Evolutionary conservation across 148 eudicot species (phyloP), one percentile per base, ranked within the genome.

Genomic region (Rhododendron molle): DNA sequence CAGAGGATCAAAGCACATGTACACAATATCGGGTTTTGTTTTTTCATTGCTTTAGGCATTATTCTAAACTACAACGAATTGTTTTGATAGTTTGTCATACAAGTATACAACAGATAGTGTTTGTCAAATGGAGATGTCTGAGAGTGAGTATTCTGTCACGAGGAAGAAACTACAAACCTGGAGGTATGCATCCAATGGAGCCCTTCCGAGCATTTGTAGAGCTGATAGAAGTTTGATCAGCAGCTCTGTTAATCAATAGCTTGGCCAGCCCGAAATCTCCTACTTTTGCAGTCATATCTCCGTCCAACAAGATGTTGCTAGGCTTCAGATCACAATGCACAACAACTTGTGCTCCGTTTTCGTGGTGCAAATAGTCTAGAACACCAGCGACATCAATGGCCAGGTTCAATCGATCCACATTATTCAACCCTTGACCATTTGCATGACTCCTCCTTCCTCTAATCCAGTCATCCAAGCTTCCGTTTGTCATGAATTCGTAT

Each of bases 271-370:
- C 97, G 56, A 93, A 94, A 89, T 94, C 97, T 69, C 93, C 94
- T 9, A 94, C 86, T 50, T 94, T 91, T 3, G 95, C 92, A 32
- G 88, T 91, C 93, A 93, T 86, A 74, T 94, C 93, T 71, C 84
- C 86, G 49, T 93, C 94, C 23, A 94, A 71, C 20, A 94, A 89
- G 23, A 92, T 84, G 77, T 92, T 94, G 80, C 93, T 89, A 20
- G 94, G 96, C 89, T 94, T 94, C 46, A 94, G 23, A 89, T 94
- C 96, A 85, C 96, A 92, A 46, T 94, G 96, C 86, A 94, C 93
- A 20, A 93, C 88, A 9, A 86, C 90, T 47, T 20, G 50, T 21
- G 85, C 83, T 84, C 91, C 93, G 40, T 86, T 89, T 26, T 93
- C 94, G 83, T 91, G 90, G 86, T 94, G 96, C 62, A 94, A 34